A percentile compares a stretch with the other conserved stretches of the same genome.
phyloP scores from a whole-genome alignment of 805 yeast species.

The Ogataea henricii region DNA sequence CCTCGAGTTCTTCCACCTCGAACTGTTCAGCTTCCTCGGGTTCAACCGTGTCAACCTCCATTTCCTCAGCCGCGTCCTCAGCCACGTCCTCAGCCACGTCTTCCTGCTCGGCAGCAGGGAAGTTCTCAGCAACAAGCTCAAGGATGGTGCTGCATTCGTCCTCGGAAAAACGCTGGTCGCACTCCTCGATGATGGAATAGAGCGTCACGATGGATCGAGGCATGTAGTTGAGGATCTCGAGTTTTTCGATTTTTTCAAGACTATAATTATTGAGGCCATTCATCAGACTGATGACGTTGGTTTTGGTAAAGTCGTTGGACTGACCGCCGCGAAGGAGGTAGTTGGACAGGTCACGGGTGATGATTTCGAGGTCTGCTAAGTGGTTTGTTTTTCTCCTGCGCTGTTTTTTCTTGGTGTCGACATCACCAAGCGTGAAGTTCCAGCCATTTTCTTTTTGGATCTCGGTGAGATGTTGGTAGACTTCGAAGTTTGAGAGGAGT shows the following conservation, averaged over 20 bases:
- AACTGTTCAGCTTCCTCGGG: conserved; percentile 25
- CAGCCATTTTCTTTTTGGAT: conserved; percentile 50
- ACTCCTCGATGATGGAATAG: conserved; percentile 84
- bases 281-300: conserved; percentile 40
- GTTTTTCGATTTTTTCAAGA: conserved; percentile 77
- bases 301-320: conserved; percentile 35
- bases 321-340: conserved; percentile 42
- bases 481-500: conserved; percentile 68
- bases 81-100: conserved; percentile 21
- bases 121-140: conserved; percentile 51
- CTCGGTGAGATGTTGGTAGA: conserved; percentile 52
- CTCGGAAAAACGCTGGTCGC: conserved; percentile 81
- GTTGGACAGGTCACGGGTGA: conserved; percentile 48
- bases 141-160: conserved; percentile 63
- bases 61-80: conserved; percentile 12
- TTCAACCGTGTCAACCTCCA: conserved; percentile 15
- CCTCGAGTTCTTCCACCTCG: conserved; percentile 30
- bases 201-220: conserved; percentile 81
- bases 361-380: conserved; percentile 49
- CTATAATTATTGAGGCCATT: conserved; percentile 48
- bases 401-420: conserved; percentile 23
- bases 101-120: conserved; percentile 43
- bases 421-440: conserved; percentile 39
- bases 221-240: conserved; percentile 78
- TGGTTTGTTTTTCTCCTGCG: conserved; percentile 31